Conservation (phyloP, 2,329 filamentous ascomycete species). For the Bipolaris oryzae region DNA sequence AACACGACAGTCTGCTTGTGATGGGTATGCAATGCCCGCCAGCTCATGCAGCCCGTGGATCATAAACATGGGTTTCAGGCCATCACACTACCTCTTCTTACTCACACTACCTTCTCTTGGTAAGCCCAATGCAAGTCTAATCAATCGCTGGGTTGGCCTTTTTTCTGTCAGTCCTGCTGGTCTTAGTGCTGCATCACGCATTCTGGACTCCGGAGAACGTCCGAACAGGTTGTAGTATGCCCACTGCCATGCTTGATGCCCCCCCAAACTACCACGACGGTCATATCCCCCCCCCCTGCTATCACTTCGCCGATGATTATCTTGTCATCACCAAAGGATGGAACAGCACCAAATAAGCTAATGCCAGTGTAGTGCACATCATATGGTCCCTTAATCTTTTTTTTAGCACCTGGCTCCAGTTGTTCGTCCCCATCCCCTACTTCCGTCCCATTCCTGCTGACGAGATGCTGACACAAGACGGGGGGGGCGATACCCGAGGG, state of each 20-base stretch:
- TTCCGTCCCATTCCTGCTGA: neutral
- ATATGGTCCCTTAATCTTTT: conserved; percentile 7
- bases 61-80: conserved; percentile 14
- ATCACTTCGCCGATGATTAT: conserved; percentile 6
- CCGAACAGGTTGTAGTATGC: conserved; percentile 2
- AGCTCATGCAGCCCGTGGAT: conserved; percentile 19
- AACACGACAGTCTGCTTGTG: conserved; percentile 6
- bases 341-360: neutral
- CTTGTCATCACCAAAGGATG: conserved; percentile 4
- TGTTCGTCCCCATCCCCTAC: neutral
- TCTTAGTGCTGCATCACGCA: conserved; percentile 2
- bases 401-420: neutral
- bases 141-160: conserved; percentile 7
- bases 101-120: conserved; percentile 13
- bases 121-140: conserved; percentile 15
- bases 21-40: conserved; percentile 7
- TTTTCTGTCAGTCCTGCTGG: conserved; percentile 13
- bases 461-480: conserved; percentile 3
- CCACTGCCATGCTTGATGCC: conserved; percentile 1
- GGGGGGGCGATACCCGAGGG: conserved; percentile 9
- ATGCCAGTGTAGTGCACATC: conserved; percentile 7
- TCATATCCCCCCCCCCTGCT: neutral
- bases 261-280: conserved; percentile 1
- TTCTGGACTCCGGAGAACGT: conserved; percentile 4
- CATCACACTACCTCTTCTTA: conserved; percentile 10